A percentile compares a stretch with the other conserved stretches of the same genome.
phyloP scores from a whole-genome alignment of 2,329 filamentous ascomycete genomes.

The Fusarium sp. region DNA sequence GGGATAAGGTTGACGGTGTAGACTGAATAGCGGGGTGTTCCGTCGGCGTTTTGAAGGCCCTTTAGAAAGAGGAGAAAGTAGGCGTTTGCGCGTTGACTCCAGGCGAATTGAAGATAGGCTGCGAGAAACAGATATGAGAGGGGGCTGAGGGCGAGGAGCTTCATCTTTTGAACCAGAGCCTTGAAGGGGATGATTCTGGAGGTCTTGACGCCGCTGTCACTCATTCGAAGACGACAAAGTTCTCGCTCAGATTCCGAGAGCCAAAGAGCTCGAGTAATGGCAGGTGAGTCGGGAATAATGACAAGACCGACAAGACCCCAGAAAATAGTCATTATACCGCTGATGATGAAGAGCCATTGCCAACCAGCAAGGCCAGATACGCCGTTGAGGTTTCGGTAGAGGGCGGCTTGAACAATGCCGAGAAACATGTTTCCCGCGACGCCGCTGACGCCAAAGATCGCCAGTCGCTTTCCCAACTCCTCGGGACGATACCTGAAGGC shows the following conservation, averaged over 20 bases:
- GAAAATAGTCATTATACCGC: conserved; percentile 31
- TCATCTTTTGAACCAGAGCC: conserved; percentile 22
- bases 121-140: conserved; percentile 46
- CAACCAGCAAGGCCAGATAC: conserved; percentile 30
- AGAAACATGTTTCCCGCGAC: conserved; percentile 40
- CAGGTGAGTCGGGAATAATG: conserved; percentile 34
- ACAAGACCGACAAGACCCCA: conserved; percentile 36
- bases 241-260: conserved; percentile 16
- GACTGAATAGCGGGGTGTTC: conserved; percentile 41
- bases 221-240: conserved; percentile 27
- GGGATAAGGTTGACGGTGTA: conserved; percentile 63
- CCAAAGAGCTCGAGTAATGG: conserved; percentile 33
- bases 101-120: conserved; percentile 46
- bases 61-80: conserved; percentile 47
- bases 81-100: conserved; percentile 49
- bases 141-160: conserved; percentile 23
- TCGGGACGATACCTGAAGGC: conserved; percentile 23
- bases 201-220: conserved; percentile 26
- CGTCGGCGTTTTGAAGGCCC: conserved; percentile 34
- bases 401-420: conserved; percentile 35
- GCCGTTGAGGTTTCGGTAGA: conserved; percentile 36
- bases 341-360: conserved; percentile 39
- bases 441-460: conserved; percentile 38
- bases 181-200: conserved; percentile 33
- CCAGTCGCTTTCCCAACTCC: conserved; percentile 35